Percentiles rank a stretch among this genome's conserved stretches.
Conservation (phyloP, 495 filamentous ascomycete genomes). For the Trichoderma reesei region DNA sequence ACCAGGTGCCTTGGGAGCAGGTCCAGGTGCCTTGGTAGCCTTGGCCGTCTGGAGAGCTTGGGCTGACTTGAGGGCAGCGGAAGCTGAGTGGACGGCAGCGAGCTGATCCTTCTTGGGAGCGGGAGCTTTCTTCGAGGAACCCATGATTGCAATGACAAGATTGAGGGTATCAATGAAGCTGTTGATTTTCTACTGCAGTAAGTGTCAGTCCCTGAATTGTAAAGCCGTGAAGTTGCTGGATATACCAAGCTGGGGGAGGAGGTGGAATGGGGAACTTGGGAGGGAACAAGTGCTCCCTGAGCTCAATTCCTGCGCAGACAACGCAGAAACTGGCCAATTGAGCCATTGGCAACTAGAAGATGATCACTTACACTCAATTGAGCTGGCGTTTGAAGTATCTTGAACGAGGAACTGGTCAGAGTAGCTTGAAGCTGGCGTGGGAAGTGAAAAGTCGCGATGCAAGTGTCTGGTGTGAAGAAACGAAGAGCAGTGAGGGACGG, state of each 20-base stretch:
- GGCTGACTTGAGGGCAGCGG: not conserved
- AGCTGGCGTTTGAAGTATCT: not conserved
- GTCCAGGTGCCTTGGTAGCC: no score
- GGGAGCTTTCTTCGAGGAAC: not conserved
- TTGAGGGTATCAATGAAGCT: not conserved
- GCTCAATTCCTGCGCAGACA: not conserved
- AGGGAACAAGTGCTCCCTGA: not conserved
- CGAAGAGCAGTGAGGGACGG: not conserved
- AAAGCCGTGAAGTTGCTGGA: not conserved
- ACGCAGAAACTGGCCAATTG: not conserved
- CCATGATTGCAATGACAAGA: not conserved
- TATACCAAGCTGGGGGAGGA: not conserved
- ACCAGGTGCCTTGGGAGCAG: no score
- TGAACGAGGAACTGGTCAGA: not conserved
- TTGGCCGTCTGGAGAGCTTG: no score
- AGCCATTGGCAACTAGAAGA: not conserved
- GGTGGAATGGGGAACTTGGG: not conserved
- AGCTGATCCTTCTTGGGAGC: not conserved
- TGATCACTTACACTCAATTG: not conserved
- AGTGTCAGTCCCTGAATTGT: not conserved
- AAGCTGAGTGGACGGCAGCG: not conserved
- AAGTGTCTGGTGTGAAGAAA: not conserved
- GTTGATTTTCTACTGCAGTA: not conserved
- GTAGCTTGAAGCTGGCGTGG: not conserved
- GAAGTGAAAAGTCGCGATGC: not conserved